These are phyloP conservation scores for Phytophthora palmivora DNA, from an alignment of 352 stramenopile species.

Conservation along the genomic window DNA sequence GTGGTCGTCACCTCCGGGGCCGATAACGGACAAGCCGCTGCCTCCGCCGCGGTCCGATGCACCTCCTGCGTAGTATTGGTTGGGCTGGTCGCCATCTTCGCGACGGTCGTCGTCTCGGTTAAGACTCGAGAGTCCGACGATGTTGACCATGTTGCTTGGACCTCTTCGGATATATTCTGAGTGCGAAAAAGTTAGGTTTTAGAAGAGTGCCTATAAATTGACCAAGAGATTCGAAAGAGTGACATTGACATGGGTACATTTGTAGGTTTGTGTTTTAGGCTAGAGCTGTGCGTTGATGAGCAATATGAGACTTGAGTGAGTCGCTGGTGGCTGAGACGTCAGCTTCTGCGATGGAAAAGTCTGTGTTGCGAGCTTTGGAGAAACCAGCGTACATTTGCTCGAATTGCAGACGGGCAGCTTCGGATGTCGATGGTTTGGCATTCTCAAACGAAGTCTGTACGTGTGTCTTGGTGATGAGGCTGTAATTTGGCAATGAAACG, in stretches of 20 bases:
- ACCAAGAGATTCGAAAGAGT: slow-evolving; percentile 11
- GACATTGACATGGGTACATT: slow-evolving; percentile 22
- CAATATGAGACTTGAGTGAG: slow-evolving; percentile 60
- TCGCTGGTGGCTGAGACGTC: slow-evolving; percentile 51
- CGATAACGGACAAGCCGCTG: slow-evolving; percentile 80
- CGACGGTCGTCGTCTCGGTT: slow-evolving; percentile 47
- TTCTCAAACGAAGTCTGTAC: slow-evolving; percentile 69
- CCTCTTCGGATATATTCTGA: too few species aligned
- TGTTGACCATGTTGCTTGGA: slow-evolving; percentile 68
- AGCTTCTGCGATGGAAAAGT: slow-evolving; percentile 67
- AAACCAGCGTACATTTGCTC: slow-evolving; percentile 77
- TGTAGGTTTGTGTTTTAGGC: slow-evolving; percentile 32
- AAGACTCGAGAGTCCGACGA: slow-evolving; percentile 82
- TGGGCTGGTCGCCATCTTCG: slow-evolving; percentile 42
- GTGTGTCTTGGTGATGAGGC: slow-evolving; percentile 61
- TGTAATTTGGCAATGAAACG: slow-evolving; percentile 19
- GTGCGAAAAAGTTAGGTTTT: background rate
- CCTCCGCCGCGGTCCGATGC: slow-evolving; percentile 72
- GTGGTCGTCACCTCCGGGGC: slow-evolving; percentile 56
- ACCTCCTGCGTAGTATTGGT: slow-evolving; percentile 81
- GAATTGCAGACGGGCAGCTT: slow-evolving; percentile 63
- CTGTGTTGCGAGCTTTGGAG: slow-evolving; percentile 71
- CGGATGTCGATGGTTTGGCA: slow-evolving; percentile 77
- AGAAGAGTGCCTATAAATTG: slow-evolving; percentile 18
- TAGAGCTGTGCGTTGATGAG: slow-evolving; percentile 75